Evolutionary conservation across 225 moss, liverwort and hornwort species (phyloP).

Genomic region (Physcomitrium patens): DNA sequence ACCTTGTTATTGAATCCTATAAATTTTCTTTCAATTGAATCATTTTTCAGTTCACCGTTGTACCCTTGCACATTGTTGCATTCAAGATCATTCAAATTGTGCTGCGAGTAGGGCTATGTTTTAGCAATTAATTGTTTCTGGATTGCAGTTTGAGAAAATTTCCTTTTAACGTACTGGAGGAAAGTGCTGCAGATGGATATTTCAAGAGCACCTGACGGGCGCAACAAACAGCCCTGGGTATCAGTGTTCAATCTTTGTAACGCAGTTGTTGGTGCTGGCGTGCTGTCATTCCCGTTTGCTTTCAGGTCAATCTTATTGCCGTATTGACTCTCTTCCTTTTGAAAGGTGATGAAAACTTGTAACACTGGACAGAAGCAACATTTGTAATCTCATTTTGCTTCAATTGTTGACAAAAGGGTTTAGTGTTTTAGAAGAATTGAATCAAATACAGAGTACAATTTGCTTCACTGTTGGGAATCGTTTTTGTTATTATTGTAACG

Average conservation of each 20-base stretch:
- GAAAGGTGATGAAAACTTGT: constrained; percentile 22
- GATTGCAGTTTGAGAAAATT: constrained; percentile 8
- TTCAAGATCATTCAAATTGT: not conserved
- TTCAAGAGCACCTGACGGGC: constrained; percentile 33
- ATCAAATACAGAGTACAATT: constrained; percentile 16
- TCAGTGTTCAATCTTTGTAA: constrained; percentile 91
- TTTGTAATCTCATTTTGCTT: constrained; percentile 1
- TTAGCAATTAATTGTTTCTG: not conserved
- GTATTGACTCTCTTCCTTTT: not conserved
- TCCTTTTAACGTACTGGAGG: constrained; percentile 24
- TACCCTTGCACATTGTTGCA: not conserved
- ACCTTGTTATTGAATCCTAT: constrained; percentile 2
- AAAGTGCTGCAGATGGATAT: constrained; percentile 35
- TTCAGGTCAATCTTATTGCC: constrained; percentile 58
- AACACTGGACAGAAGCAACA: constrained; percentile 17
- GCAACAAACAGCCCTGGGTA: constrained; percentile 82
- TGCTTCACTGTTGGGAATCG: constrained; percentile 9
- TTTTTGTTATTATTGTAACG: not conserved
- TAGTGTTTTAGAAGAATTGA: constrained; percentile 1
- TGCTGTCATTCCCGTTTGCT: constrained; percentile 86
- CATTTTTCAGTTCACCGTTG: not conserved
- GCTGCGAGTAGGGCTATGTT: constrained; percentile 26
- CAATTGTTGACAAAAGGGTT: constrained; percentile 12
- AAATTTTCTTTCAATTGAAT: not conserved
- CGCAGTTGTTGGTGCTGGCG: constrained; percentile 88